Percentiles rank a stretch among this genome's conserved stretches.
phyloP scores from a whole-genome alignment of 2,329 filamentous ascomycete species.

The Biscogniauxia sp. region DNA sequence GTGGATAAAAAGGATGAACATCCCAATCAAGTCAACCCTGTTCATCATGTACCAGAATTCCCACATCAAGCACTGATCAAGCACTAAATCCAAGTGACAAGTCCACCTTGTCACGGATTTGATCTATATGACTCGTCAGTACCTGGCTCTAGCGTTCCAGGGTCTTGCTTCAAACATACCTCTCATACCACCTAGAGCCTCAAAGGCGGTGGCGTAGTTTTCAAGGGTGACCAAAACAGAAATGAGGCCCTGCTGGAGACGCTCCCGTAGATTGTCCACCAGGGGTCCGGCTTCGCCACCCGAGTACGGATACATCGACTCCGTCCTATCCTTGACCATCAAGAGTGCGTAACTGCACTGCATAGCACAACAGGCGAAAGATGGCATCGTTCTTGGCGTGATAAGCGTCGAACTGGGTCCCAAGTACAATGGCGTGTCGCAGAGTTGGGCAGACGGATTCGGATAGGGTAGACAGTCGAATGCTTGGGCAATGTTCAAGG shows the following conservation, averaged over 20 bases:
- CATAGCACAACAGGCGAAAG: slow-evolving; percentile 46
- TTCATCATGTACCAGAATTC: background rate
- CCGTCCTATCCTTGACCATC: slow-evolving; percentile 42
- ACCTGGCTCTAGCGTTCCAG: background rate
- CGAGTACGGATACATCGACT: slow-evolving; percentile 34
- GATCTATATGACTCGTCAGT: slow-evolving; percentile 20
- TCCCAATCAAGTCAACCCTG: background rate
- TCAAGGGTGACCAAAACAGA: slow-evolving; percentile 41
- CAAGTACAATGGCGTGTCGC: slow-evolving; percentile 35
- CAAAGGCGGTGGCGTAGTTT: slow-evolving; percentile 44
- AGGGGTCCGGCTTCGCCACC: slow-evolving; percentile 23
- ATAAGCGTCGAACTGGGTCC: slow-evolving; percentile 37
- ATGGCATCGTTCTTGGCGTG: slow-evolving; percentile 44
- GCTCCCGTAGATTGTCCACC: slow-evolving; percentile 37
- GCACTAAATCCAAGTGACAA: slow-evolving; percentile 20
- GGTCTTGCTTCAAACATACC: slow-evolving; percentile 29
- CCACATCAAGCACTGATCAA: slow-evolving; percentile 2
- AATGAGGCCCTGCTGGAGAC: slow-evolving; percentile 41
- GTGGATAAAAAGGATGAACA: background rate
- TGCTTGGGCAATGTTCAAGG: slow-evolving; percentile 45
- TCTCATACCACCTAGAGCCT: slow-evolving; percentile 45
- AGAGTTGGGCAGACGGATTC: slow-evolving; percentile 36
- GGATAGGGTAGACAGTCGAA: slow-evolving; percentile 48
- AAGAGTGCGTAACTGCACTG: slow-evolving; percentile 44
- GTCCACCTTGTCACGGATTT: slow-evolving; percentile 32